Conservation (phyloP, 2,329 filamentous ascomycete genomes). For the Aspergillus pseudoglaucus region DNA sequence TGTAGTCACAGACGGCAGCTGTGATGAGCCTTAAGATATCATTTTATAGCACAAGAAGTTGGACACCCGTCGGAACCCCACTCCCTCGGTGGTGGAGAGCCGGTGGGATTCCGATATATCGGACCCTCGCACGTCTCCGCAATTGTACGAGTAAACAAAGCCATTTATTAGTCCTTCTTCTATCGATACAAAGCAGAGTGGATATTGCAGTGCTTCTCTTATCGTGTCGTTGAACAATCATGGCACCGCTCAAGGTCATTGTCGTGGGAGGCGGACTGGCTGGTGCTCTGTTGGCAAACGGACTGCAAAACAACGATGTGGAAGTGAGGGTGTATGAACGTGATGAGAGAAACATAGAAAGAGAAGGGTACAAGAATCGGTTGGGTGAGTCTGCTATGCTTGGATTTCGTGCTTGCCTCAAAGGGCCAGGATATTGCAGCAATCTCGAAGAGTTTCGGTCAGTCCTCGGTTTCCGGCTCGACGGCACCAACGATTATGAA, state of each 20-base stretch:
- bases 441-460: not conserved
- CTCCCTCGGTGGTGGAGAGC: too few relatives aligned
- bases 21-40: too few relatives aligned
- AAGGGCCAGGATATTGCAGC: not conserved
- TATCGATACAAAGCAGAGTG: not conserved
- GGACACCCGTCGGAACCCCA: too few relatives aligned
- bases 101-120: not conserved
- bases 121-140: not conserved
- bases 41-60: too few relatives aligned
- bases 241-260: not conserved
- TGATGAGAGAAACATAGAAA: not conserved
- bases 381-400: not conserved
- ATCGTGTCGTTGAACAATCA: not conserved
- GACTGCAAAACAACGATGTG: not conserved
- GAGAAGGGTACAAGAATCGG: not conserved
- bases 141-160: not conserved
- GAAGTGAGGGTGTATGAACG: not conserved
- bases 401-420: not conserved
- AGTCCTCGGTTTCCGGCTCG: not conserved
- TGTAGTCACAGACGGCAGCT: too few relatives aligned
- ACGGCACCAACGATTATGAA: not conserved
- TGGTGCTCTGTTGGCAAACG: not conserved
- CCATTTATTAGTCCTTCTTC: not conserved
- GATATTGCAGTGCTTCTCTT: not conserved
- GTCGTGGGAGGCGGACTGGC: not conserved